Percentiles rank a stretch among this genome's conserved stretches.
phyloP scores from a whole-genome alignment of 768 basidiomycete species.

The Harrya chromipes region DNA sequence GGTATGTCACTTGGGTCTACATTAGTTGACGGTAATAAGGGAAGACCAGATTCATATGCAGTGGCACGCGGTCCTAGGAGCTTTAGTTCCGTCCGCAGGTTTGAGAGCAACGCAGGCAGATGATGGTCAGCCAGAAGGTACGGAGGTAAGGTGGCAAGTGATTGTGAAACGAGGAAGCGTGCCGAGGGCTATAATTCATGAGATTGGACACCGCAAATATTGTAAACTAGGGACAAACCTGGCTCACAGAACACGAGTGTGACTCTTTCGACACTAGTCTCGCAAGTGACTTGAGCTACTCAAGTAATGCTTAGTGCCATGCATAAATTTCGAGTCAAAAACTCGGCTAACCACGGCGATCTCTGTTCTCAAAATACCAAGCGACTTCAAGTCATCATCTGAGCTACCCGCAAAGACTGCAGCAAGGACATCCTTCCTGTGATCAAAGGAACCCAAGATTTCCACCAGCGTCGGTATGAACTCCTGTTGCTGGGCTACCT shows the following conservation, averaged over 20 bases:
- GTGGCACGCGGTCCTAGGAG: slow-evolving; percentile 38
- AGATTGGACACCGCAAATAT: neutral
- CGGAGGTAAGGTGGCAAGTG: slow-evolving; percentile 49
- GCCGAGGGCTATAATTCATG: slow-evolving; percentile 44
- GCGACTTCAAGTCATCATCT: slow-evolving; percentile 46
- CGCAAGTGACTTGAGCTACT: slow-evolving; percentile 36
- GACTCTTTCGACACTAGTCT: slow-evolving; percentile 36
- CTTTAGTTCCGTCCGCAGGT: slow-evolving; percentile 36
- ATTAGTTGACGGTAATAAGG: slow-evolving; percentile 32
- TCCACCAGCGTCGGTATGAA: slow-evolving; percentile 44
- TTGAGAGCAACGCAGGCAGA: slow-evolving; percentile 32
- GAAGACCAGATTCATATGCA: slow-evolving; percentile 40
- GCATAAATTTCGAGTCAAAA: neutral
- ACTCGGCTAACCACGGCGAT: slow-evolving; percentile 44
- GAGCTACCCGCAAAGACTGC: slow-evolving; percentile 34
- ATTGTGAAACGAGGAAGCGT: slow-evolving; percentile 50
- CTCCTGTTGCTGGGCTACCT: slow-evolving; percentile 42
- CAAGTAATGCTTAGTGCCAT: slow-evolving; percentile 6
- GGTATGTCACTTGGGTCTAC: slow-evolving; percentile 22
- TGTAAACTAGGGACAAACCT: slow-evolving; percentile 15
- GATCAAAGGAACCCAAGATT: slow-evolving; percentile 35
- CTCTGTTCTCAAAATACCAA: slow-evolving; percentile 59
- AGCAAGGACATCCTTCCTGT: slow-evolving; percentile 49
- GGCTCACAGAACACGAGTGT: slow-evolving; percentile 18
- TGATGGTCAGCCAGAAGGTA: slow-evolving; percentile 34